These are phyloP conservation scores for Umbilicus rupestris DNA, from an alignment of 164 flowering plant species.

Conservation along the genomic window DNA sequence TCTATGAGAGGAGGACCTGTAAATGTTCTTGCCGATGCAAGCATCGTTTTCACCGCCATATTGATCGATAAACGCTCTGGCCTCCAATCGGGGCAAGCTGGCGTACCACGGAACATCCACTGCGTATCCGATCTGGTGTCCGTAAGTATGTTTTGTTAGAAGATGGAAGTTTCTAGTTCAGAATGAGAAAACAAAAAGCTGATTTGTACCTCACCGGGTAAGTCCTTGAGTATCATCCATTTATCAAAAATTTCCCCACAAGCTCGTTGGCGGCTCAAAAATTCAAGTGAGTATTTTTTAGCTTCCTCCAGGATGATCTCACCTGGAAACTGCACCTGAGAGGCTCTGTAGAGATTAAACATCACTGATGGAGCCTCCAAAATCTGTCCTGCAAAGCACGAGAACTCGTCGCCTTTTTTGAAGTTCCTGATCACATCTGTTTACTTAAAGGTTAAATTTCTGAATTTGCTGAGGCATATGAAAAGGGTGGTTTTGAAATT, in stretches of 20 bases:
- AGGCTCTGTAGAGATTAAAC: constrained; percentile 65
- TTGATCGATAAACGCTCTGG: constrained; percentile 72
- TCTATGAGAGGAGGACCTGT: constrained; percentile 55
- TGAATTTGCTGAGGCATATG: neutral
- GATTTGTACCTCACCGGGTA: constrained; percentile 81
- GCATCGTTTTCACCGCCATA: constrained; percentile 83
- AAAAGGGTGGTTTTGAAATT: neutral
- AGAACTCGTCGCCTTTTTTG: constrained; percentile 59
- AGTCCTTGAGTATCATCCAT: constrained; percentile 81
- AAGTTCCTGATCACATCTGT: constrained; percentile 64
- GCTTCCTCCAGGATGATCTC: constrained; percentile 67
- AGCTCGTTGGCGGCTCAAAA: constrained; percentile 50
- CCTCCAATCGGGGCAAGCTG: constrained; percentile 69
- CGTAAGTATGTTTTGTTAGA: no score
- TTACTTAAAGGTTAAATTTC: neutral
- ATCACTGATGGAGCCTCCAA: constrained; percentile 73
- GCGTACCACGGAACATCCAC: constrained; percentile 82
- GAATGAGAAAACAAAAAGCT: neutral
- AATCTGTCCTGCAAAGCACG: constrained; percentile 71
- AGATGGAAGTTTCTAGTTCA: neutral
- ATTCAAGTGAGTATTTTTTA: constrained; percentile 37
- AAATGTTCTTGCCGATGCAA: constrained; percentile 92
- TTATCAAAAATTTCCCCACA: constrained; percentile 54
- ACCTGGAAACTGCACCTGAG: constrained; percentile 59
- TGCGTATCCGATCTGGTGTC: constrained; percentile 61